Evolutionary conservation across 805 yeast genomes (phyloP), one percentile per base, ranked within the genome.

Genomic region (Blastobotrys americana): DNA sequence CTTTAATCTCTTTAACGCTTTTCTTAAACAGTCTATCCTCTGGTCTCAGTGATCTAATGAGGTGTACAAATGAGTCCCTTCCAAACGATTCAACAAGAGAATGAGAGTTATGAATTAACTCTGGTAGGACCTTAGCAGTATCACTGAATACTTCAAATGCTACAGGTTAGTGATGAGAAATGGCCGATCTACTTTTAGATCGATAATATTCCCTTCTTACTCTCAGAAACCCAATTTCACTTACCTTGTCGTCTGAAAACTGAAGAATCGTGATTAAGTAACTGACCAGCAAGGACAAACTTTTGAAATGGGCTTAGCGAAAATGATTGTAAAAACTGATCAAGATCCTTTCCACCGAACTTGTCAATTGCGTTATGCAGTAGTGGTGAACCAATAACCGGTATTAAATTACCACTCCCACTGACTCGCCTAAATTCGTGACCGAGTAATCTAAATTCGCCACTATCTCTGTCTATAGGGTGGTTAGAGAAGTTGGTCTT

Each of bases 1-100:
- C 25, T 63, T 64, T 9, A 57, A 25, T 25, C 8, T 25, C 10
- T 25, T 25, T 25, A 13, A 25, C 8, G 8, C 10, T 13, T 13
- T 25, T 25, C 13, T 25, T 25, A 13, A 25, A 8, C 8, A 13
- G 10, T 25, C 13, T 25, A 13, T 25, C 31, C 10, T 25, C 31
- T 25, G 31, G 31, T 25, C 13, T 25, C 13, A 13, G 13, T 8
- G 10, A 8, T 25, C 31, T 8, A 8, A 25, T 13, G 10, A 25
- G 31, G 8, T 8, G 13, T 8, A 25, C 10, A 25, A 25, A 25
- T 8, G 31, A 8, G 31, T 8, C 13, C 13, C 31, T 8, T 8
- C 13, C 31, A 25, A 25, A 25, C 31, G 31, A 25, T 13, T 25
- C 31, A 13, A 25, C 31, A 8, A 25, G 10, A 25, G 31, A 13